A percentile compares a stretch with the other conserved stretches of the same genome.
phyloP scores from a whole-genome alignment of 2,329 filamentous ascomycete genomes.

The Trichoderma pleuroti region DNA sequence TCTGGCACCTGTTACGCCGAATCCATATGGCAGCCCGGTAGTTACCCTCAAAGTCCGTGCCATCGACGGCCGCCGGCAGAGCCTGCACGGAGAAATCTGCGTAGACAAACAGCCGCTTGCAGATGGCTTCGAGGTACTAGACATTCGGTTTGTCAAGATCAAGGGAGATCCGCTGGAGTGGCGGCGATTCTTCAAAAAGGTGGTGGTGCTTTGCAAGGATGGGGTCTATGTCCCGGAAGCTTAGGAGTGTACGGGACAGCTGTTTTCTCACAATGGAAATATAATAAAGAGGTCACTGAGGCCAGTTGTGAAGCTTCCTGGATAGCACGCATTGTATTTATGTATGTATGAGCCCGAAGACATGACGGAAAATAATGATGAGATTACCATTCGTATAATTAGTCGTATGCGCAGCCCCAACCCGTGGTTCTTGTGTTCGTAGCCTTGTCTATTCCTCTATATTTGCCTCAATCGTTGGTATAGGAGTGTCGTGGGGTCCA shows the following conservation, averaged over 20 bases:
- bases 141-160: slow-evolving; percentile 88
- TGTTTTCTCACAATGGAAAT: slow-evolving; percentile 19
- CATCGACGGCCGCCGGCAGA: slow-evolving; percentile 67
- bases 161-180: slow-evolving; percentile 97
- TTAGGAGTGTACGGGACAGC: slow-evolving; percentile 30
- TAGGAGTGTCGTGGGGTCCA: slow-evolving; percentile 31
- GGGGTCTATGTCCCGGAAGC: slow-evolving; percentile 60
- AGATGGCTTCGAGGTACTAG: slow-evolving; percentile 61
- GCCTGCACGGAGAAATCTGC: slow-evolving; percentile 70
- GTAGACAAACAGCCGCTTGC: slow-evolving; percentile 63
- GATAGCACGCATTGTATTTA: not conserved
- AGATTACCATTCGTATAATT: not conserved
- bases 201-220: slow-evolving; percentile 84
- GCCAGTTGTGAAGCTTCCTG: not conserved
- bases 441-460: not conserved
- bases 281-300: not conserved
- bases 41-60: slow-evolving; percentile 71
- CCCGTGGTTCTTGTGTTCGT: not conserved
- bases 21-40: slow-evolving; percentile 52
- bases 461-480: slow-evolving; percentile 28
- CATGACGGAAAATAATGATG: not conserved
- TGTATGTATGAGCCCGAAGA: not conserved
- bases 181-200: slow-evolving; percentile 93
- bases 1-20: slow-evolving; percentile 49
- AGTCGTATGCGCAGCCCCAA: not conserved